phyloP scores from a whole-genome alignment of 176 grass and related monocot species.

The Calamus simplicifolius region DNA sequence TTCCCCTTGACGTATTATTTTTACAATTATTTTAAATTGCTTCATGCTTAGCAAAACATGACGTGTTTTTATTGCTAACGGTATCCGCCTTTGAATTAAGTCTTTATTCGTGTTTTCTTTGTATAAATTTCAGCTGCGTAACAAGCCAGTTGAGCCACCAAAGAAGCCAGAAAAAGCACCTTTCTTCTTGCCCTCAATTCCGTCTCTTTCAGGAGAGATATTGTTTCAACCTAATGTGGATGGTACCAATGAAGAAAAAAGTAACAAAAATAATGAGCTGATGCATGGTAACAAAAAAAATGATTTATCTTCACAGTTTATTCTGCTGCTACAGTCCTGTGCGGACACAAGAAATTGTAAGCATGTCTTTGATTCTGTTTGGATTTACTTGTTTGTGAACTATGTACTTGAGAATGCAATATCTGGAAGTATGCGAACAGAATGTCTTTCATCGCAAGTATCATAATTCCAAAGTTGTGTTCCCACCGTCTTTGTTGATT shows the following conservation, averaged over 20 bases:
- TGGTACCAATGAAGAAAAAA: constrained; percentile 42
- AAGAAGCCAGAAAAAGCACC: constrained; percentile 98
- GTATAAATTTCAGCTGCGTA: constrained; percentile 47
- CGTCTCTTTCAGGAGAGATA: constrained; percentile 82
- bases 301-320: constrained; percentile 68
- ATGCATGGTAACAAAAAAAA: constrained; percentile 32
- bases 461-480: too few species aligned
- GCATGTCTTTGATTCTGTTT: not conserved
- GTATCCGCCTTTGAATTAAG: too few species aligned
- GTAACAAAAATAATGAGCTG: constrained; percentile 27
- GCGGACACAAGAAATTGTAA: constrained; percentile 54
- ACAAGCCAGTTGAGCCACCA: constrained; percentile 90
- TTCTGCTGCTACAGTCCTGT: constrained; percentile 51
- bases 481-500: too few species aligned
- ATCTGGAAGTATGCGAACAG: too few species aligned
- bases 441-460: too few species aligned
- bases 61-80: too few species aligned
- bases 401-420: too few species aligned
- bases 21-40: too few species aligned
- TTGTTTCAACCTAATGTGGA: constrained; percentile 39
- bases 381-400: too few species aligned
- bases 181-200: constrained; percentile 93
- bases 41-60: too few species aligned
- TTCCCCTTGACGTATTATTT: too few species aligned
- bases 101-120: too few species aligned